Evolutionary conservation across 257 asterid species (phyloP).

Genomic region (Solanum virginianum): DNA sequence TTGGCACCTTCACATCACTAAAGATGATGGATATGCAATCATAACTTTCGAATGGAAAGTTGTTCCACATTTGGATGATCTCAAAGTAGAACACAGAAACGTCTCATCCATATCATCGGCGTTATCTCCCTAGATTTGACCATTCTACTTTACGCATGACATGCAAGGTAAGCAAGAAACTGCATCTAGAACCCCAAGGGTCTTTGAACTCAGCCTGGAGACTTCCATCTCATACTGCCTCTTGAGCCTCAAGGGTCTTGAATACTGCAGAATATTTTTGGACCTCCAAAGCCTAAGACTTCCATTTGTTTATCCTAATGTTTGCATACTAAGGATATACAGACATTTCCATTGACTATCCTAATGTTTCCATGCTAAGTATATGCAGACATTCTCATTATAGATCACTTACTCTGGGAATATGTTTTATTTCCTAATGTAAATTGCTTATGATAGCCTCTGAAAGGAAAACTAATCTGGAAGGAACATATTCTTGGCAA

Average conservation of each 20-base stretch:
- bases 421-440: neutral
- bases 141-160: neutral
- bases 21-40: neutral
- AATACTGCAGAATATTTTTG: neutral
- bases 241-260: neutral
- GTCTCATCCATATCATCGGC: neutral
- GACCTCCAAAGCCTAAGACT: neutral
- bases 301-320: neutral
- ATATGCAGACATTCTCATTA: neutral
- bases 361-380: neutral
- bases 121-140: neutral
- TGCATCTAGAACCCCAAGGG: neutral
- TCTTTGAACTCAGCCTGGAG: neutral
- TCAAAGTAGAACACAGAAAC: neutral
- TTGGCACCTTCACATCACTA: neutral
- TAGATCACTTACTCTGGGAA: neutral
- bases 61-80: neutral
- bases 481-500: neutral
- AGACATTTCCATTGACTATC: neutral
- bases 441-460: neutral
- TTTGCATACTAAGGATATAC: neutral
- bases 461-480: neutral
- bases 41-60: neutral
- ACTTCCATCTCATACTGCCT: neutral
- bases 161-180: neutral